Percentiles rank a stretch among this genome's conserved stretches.
These are phyloP conservation scores for Tylopilus intermedius DNA, from an alignment of 768 basidiomycete genomes.

Conservation along the genomic window DNA sequence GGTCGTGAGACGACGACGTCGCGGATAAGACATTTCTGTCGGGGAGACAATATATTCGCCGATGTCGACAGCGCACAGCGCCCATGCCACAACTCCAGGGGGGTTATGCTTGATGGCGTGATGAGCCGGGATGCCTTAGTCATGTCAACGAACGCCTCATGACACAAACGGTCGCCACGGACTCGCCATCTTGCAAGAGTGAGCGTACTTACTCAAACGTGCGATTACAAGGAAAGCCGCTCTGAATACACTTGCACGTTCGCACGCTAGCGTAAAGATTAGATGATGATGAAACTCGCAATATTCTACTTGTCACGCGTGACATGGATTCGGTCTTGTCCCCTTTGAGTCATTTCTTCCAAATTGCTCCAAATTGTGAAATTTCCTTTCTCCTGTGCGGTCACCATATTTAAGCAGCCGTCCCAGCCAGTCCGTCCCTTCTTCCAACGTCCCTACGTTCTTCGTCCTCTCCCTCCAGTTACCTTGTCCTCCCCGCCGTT, in stretches of 20 bases:
- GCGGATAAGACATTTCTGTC: background rate
- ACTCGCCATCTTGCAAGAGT: slow-evolving; percentile 6
- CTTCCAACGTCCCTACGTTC: slow-evolving; percentile 17
- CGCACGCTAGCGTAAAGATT: slow-evolving; percentile 5
- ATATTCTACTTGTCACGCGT: slow-evolving; percentile 18
- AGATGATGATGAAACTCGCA: slow-evolving; percentile 9
- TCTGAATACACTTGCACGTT: slow-evolving; percentile 15
- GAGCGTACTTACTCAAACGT: slow-evolving; percentile 12
- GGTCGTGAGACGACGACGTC: background rate
- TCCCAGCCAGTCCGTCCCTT: slow-evolving; percentile 13
- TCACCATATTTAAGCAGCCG: slow-evolving; percentile 32
- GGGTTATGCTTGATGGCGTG: slow-evolving; percentile 7
- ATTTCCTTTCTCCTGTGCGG: slow-evolving; percentile 37
- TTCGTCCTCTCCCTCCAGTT: slow-evolving; percentile 1
- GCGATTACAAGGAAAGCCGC: slow-evolving; percentile 5
- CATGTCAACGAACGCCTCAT: background rate
- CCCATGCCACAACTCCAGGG: background rate
- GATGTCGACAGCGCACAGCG: background rate
- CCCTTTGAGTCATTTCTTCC: slow-evolving; percentile 32
- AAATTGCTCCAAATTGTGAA: slow-evolving; percentile 30
- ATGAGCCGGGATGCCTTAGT: background rate
- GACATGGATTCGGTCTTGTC: slow-evolving; percentile 25
- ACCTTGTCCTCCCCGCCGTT: background rate
- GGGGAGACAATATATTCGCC: background rate
- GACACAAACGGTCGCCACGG: slow-evolving; percentile 1